Percentiles rank a stretch among this genome's conserved stretches.
phyloP scores from a whole-genome alignment of 1,139 yeast species.

The Yamadazyma jaroonii region DNA sequence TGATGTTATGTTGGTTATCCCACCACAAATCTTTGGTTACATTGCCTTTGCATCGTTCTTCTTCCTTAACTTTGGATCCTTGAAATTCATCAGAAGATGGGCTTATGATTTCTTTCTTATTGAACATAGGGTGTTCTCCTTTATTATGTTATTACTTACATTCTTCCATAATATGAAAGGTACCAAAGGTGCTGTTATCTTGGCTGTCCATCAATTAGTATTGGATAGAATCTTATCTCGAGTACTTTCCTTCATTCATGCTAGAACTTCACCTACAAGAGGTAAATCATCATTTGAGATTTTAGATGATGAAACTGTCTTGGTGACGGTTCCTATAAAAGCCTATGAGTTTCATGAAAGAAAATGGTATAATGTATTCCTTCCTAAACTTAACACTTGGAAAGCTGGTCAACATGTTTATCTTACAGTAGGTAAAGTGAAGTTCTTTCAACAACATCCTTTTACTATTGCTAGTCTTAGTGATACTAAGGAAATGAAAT shows the following conservation, averaged over 20 bases:
- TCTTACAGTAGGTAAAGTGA: conserved; percentile 37
- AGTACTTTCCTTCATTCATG: conserved; percentile 30
- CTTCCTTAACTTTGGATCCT: conserved; percentile 35
- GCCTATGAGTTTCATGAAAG: conserved; percentile 17
- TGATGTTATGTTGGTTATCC: conserved; percentile 40
- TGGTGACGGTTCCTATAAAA: conserved; percentile 34
- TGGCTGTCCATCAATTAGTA: conserved; percentile 46
- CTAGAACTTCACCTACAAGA: conserved; percentile 35
- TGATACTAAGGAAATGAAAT: conserved; percentile 34
- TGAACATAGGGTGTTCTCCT: conserved; percentile 42
- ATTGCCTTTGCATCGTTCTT: conserved; percentile 41
- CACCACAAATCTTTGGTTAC: conserved; percentile 52
- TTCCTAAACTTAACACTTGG: conserved; percentile 45
- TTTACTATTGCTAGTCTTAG: conserved; percentile 44
- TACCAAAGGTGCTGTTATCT: conserved; percentile 31
- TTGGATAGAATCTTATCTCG: conserved; percentile 39
- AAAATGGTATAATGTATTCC: conserved; percentile 28
- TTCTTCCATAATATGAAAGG: conserved; percentile 39
- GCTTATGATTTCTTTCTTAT: conserved; percentile 45
- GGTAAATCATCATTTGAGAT: conserved; percentile 38
- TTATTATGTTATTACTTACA: conserved; percentile 43
- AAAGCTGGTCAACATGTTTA: conserved; percentile 48
- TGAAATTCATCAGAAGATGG: conserved; percentile 35
- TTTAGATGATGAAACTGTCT: conserved; percentile 41
- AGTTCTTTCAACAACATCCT: conserved; percentile 44